Percentiles rank a stretch among this genome's conserved stretches.
These are phyloP conservation scores for Aureobasidium sp. DNA, from an alignment of 2,329 filamentous ascomycete genomes.

Conservation along the genomic window DNA sequence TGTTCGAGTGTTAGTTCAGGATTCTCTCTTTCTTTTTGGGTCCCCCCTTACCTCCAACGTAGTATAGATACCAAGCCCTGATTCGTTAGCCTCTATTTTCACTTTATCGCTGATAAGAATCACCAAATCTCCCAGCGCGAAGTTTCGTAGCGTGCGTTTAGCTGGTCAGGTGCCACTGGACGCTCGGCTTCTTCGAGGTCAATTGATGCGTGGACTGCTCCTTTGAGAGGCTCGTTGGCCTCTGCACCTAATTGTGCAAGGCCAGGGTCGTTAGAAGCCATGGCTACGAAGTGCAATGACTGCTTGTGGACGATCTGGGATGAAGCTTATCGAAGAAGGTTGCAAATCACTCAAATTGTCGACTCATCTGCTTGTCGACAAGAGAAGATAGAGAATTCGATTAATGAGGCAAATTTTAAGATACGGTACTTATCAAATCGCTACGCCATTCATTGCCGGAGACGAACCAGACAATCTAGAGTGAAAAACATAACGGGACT, in stretches of 20 bases:
- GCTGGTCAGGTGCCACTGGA: constrained; percentile 48
- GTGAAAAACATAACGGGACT: background rate
- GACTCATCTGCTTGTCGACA: background rate
- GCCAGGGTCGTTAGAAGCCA: constrained; percentile 31
- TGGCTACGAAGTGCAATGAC: constrained; percentile 13
- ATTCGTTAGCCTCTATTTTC: background rate
- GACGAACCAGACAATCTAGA: background rate
- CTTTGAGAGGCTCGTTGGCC: constrained; percentile 28
- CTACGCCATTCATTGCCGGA: background rate
- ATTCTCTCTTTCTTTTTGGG: too few species aligned
- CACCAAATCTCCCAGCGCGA: constrained; percentile 48
- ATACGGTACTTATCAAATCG: background rate
- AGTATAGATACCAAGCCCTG: background rate
- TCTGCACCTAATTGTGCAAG: constrained; percentile 24
- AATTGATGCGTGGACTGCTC: constrained; percentile 20
- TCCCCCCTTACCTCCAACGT: background rate
- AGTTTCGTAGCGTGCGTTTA: constrained; percentile 48
- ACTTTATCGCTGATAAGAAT: background rate
- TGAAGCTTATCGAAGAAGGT: background rate
- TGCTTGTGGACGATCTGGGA: background rate
- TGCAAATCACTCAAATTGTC: background rate
- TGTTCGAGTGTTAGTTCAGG: background rate
- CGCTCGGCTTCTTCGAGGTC: constrained; percentile 31
- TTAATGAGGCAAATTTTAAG: background rate
- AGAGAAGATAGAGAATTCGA: background rate